A percentile compares a stretch with the other conserved stretches of the same genome.
Conservation (phyloP, 441 rosid species). For the Gossypium davidsonii region DNA sequence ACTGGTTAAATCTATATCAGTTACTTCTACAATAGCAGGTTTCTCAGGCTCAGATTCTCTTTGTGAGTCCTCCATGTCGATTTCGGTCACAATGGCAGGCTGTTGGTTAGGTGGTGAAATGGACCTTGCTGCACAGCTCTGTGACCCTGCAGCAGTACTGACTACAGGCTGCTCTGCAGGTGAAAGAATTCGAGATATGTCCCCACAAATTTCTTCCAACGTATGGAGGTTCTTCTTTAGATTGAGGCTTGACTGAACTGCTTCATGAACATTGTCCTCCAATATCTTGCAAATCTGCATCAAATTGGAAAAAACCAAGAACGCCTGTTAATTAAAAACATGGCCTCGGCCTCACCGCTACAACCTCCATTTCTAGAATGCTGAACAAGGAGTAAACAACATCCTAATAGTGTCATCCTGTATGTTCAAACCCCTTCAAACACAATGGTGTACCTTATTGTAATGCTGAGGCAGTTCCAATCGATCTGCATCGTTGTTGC, state of each 20-base stretch:
- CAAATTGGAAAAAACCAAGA: background rate
- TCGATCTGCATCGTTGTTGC: conserved; percentile 55
- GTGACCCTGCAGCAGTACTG: conserved; percentile 12
- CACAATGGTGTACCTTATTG: conserved; percentile 47
- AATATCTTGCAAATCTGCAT: conserved; percentile 61
- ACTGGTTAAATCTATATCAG: background rate
- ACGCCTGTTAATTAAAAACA: background rate
- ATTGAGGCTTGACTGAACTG: conserved; percentile 33
- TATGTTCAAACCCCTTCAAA: background rate
- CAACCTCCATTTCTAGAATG: background rate
- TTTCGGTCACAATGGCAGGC: background rate
- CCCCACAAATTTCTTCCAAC: conserved; percentile 35
- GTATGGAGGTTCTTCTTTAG: conserved; percentile 47
- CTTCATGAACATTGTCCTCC: conserved; percentile 43
- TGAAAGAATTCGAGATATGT: conserved; percentile 38
- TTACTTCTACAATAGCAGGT: background rate
- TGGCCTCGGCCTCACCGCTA: background rate
- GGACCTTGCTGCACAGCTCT: conserved; percentile 14
- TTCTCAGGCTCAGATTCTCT: conserved; percentile 2
- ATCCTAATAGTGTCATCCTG: background rate
- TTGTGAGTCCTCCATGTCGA: background rate
- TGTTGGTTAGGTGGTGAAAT: conserved; percentile 14
- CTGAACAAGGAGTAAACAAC: background rate
- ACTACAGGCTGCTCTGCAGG: background rate
- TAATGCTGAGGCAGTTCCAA: conserved; percentile 46